Conservation (phyloP, 148 eudicot genomes). For the Camellia lanceoleosa region DNA sequence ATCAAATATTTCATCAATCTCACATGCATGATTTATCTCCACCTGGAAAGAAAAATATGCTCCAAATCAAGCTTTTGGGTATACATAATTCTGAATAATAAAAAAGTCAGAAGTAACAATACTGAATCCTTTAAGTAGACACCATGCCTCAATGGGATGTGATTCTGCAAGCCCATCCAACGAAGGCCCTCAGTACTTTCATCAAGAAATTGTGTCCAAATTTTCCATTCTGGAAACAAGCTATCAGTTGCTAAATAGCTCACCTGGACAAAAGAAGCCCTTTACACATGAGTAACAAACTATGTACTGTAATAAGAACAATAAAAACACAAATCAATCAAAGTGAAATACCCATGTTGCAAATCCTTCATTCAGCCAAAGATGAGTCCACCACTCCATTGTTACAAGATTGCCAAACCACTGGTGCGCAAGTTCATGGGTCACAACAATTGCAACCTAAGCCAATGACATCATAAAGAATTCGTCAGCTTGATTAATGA, state of each 20-base stretch:
- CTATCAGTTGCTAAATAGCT: slow-evolving; percentile 84
- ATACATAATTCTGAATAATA: slow-evolving; percentile 5
- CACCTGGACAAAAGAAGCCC: slow-evolving; percentile 43
- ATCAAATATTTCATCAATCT: slow-evolving; percentile 96
- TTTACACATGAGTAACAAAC: background rate
- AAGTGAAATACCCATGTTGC: slow-evolving; percentile 79
- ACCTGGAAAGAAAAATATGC: slow-evolving; percentile 45
- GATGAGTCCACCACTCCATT: slow-evolving; percentile 99
- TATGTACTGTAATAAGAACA: background rate
- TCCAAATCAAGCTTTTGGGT: background rate
- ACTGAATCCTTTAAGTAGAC: background rate
- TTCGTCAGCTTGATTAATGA: background rate
- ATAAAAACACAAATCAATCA: background rate
- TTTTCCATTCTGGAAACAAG: slow-evolving; percentile 91
- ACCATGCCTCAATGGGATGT: slow-evolving; percentile 79
- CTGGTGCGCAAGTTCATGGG: slow-evolving; percentile 97
- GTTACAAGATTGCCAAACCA: slow-evolving; percentile 99
- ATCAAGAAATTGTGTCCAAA: slow-evolving; percentile 96
- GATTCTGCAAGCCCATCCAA: slow-evolving; percentile 92
- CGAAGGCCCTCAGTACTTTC: slow-evolving; percentile 84
- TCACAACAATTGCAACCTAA: slow-evolving; percentile 92
- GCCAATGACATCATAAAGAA: slow-evolving; percentile 2
- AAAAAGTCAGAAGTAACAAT: background rate
- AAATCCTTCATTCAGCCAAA: slow-evolving; percentile 97
- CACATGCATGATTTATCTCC: slow-evolving; percentile 82